Evolutionary conservation across 805 yeast species (phyloP).

Genomic region (Cyberlindnera japonica): DNA sequence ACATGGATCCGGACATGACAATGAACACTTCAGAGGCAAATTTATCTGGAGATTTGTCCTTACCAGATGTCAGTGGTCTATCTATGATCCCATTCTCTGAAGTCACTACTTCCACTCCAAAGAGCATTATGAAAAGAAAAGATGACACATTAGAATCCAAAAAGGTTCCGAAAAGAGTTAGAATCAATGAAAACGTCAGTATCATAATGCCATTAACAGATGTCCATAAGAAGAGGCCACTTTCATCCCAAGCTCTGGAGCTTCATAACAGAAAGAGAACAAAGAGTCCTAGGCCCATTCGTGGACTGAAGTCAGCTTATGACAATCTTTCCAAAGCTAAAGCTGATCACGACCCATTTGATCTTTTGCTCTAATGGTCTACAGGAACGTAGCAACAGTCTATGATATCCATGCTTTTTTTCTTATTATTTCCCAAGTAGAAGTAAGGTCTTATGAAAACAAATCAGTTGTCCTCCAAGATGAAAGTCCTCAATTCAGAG

Average conservation of each 20-base stretch:
- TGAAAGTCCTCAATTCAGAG: slow-evolving; percentile 70
- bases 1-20: slow-evolving; percentile 1
- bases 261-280: background rate
- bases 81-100: slow-evolving; percentile 7
- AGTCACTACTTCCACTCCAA: slow-evolving; percentile 8
- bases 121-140: slow-evolving; percentile 11
- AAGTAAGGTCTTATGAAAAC: too few relatives aligned
- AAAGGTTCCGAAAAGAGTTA: slow-evolving; percentile 17
- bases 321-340: too few relatives aligned
- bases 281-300: slow-evolving; percentile 3
- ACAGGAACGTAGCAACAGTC: too few relatives aligned
- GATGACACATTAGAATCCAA: background rate
- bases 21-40: background rate
- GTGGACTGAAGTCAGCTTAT: too few relatives aligned
- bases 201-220: slow-evolving; percentile 2
- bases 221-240: slow-evolving; percentile 5
- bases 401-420: background rate
- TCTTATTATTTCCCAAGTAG: background rate
- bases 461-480: slow-evolving; percentile 41
- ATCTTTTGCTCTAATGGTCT: too few relatives aligned
- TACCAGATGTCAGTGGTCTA: slow-evolving; percentile 8
- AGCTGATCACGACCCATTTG: slow-evolving; percentile 21
- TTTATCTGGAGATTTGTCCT: background rate
- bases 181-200: slow-evolving; percentile 20
- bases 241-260: slow-evolving; percentile 1